A percentile compares a stretch with the other conserved stretches of the same genome.
Evolutionary conservation across 768 basidiomycete genomes (phyloP).

Genomic region (Naganishia vishniacii): DNA sequence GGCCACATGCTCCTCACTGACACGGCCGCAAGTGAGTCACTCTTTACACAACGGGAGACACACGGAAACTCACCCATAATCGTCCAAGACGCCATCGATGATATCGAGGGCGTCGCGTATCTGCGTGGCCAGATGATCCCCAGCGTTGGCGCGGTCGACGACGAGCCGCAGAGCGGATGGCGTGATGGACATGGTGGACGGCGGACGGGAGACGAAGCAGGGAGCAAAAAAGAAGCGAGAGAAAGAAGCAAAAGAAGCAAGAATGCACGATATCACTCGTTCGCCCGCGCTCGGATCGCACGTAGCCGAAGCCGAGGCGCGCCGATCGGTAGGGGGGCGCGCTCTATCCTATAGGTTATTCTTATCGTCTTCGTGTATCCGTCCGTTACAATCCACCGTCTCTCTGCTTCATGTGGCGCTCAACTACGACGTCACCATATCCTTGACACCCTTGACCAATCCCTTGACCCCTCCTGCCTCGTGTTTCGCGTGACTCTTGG

Average conservation of each 20-base stretch:
- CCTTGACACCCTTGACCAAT: conserved; percentile 13
- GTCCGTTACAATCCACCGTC: neutral
- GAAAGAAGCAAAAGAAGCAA: no score
- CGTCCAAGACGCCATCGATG: conserved; percentile 69
- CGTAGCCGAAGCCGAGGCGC: neutral
- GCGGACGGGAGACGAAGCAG: neutral
- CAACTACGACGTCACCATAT: neutral
- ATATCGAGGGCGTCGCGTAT: conserved; percentile 74
- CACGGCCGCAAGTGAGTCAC: no score
- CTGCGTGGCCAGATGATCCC: conserved; percentile 34
- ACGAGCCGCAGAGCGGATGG: conserved; percentile 30
- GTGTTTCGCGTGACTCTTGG: neutral
- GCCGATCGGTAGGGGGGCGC: neutral
- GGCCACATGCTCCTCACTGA: conserved; percentile 64
- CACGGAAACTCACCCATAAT: conserved; percentile 65
- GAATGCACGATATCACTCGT: neutral
- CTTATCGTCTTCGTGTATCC: neutral
- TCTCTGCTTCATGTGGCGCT: neutral
- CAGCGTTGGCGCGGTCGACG: conserved; percentile 28
- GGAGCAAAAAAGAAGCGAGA: no score
- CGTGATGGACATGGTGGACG: conserved; percentile 2
- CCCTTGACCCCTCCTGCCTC: conserved; percentile 11
- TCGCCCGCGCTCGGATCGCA: neutral
- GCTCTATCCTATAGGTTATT: no score
- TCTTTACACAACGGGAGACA: neutral